Evolutionary conservation across 371 early-diverging fungal species (phyloP).

Genomic region (Mortierella sp.): DNA sequence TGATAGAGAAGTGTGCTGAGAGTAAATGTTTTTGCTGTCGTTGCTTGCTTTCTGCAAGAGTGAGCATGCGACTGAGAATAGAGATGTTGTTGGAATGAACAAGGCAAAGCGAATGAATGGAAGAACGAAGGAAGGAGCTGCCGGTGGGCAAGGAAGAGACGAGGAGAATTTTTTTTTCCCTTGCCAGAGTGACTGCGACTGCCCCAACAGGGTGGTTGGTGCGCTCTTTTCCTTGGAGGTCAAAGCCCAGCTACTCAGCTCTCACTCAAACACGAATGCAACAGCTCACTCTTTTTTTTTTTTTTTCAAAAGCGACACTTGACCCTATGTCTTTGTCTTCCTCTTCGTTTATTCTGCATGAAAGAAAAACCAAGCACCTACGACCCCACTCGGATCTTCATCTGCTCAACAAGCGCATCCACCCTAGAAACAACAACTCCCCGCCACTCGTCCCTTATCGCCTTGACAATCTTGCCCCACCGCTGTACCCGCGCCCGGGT

Average conservation of each 20-base stretch:
- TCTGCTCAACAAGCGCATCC: slow-evolving; percentile 20
- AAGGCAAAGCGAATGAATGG: neutral
- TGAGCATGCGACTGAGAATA: neutral
- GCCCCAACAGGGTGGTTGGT: slow-evolving; percentile 1
- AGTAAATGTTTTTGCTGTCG: neutral
- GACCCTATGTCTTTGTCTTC: too few relatives aligned
- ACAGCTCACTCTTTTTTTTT: neutral
- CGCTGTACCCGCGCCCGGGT: slow-evolving; percentile 15
- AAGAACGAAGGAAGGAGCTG: neutral
- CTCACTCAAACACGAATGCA: neutral
- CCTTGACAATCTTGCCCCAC: slow-evolving; percentile 19
- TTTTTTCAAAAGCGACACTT: too few relatives aligned
- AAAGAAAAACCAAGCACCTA: neutral
- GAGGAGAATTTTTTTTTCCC: neutral
- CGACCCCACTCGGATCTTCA: slow-evolving; percentile 15
- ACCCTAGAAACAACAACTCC: slow-evolving; percentile 8
- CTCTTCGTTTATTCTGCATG: too few relatives aligned
- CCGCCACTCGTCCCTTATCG: slow-evolving; percentile 6
- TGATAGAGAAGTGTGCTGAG: neutral
- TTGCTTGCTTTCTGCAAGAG: neutral
- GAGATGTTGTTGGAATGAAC: neutral
- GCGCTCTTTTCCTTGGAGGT: neutral
- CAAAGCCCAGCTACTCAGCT: slow-evolving; percentile 6
- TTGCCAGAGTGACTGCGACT: neutral
- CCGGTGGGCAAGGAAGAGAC: neutral